Percentiles rank a stretch among this genome's conserved stretches.
Conservation (phyloP, 306 rosid genomes). For the Fragaria ananassa region DNA sequence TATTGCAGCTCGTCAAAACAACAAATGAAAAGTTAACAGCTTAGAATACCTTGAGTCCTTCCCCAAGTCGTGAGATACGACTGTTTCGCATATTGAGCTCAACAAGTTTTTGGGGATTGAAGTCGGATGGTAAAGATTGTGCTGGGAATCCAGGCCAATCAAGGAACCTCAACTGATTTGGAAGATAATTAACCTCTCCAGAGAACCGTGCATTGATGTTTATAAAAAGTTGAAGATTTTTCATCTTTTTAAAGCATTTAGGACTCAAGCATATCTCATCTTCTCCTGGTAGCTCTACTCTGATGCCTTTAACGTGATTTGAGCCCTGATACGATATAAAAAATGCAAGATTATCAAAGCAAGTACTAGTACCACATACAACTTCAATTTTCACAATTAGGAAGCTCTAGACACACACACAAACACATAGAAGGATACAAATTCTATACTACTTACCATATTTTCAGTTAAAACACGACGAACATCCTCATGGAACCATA, state of each 20-base stretch:
- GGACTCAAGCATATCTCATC: background rate
- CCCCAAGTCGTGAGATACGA: background rate
- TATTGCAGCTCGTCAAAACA: background rate
- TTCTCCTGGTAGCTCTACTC: background rate
- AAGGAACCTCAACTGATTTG: too few relatives aligned
- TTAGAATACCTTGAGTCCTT: background rate
- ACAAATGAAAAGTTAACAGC: background rate
- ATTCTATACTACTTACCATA: background rate
- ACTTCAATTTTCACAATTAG: background rate
- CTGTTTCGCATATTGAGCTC: background rate
- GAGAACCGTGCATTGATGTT: too few relatives aligned
- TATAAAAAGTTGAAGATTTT: too few relatives aligned
- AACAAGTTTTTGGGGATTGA: background rate
- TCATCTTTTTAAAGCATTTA: background rate
- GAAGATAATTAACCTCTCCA: too few relatives aligned
- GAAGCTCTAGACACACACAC: background rate
- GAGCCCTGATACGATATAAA: background rate
- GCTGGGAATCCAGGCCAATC: too few relatives aligned
- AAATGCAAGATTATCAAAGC: too few relatives aligned
- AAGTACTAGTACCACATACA: too few relatives aligned
- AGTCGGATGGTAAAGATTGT: background rate
- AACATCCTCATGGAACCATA: slow-evolving; percentile 38
- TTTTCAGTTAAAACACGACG: background rate
- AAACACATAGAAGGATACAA: background rate
- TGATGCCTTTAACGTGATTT: too few relatives aligned